Evolutionary conservation across 495 filamentous ascomycete genomes (phyloP).

Genomic region (Clavariopsis aquatica): DNA sequence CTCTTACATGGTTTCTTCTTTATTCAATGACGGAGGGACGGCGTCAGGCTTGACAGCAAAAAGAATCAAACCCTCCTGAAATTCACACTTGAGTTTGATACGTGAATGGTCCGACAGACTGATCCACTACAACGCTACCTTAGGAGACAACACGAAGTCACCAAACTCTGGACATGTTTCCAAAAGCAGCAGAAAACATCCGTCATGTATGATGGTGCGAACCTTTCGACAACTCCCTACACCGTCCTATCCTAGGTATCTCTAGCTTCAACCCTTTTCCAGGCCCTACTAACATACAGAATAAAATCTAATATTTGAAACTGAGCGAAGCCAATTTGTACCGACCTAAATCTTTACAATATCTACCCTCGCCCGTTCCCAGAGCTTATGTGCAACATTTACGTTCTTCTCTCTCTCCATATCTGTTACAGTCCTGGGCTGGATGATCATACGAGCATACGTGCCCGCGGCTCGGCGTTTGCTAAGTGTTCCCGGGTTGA

Average conservation of each 20-base stretch:
- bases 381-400: conserved; percentile 70
- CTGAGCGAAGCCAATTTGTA: too few relatives aligned
- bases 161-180: too few relatives aligned
- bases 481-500: conserved; percentile 86
- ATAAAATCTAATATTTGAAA: too few relatives aligned
- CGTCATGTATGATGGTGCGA: too few relatives aligned
- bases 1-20: conserved; percentile 8
- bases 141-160: too few relatives aligned
- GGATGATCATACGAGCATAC: conserved; percentile 73
- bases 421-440: conserved; percentile 60
- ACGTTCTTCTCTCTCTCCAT: conserved; percentile 59
- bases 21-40: conserved; percentile 11
- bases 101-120: not conserved
- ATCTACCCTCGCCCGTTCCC: conserved; percentile 81
- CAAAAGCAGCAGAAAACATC: too few relatives aligned
- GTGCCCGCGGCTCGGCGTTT: conserved; percentile 79
- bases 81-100: conserved; percentile 6
- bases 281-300: too few relatives aligned
- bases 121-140: too few relatives aligned
- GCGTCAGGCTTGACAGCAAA: conserved; percentile 24
- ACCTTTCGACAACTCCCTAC: too few relatives aligned
- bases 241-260: too few relatives aligned
- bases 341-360: conserved; percentile 69
- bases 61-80: conserved; percentile 14
- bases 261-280: too few relatives aligned